Percentiles rank a stretch among this genome's conserved stretches.
phyloP scores from a whole-genome alignment of 1,284 basidiomycete genomes.

The Somion occarium region DNA sequence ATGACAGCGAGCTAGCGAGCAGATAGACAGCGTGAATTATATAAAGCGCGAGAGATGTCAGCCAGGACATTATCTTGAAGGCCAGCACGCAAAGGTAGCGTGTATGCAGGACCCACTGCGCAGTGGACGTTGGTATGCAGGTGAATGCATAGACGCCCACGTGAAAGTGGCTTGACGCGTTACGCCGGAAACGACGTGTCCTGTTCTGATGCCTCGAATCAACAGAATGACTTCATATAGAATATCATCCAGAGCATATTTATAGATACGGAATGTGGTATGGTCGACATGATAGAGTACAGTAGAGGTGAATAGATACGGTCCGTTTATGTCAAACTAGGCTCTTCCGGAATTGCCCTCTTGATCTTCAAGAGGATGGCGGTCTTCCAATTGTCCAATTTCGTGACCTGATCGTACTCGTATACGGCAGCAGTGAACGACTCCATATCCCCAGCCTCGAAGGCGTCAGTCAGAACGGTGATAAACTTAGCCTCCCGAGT shows the following conservation, averaged over 20 bases:
- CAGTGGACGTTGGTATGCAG: no score
- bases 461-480: constrained; percentile 69
- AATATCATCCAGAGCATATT: no score
- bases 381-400: constrained; percentile 95
- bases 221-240: no score
- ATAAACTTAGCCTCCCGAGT: constrained; percentile 91
- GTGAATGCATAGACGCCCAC: no score
- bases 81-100: constrained; percentile 11
- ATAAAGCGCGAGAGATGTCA: constrained; percentile 41
- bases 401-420: constrained; percentile 85
- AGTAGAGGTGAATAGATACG: no score
- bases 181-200: no score
- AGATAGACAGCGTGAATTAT: constrained; percentile 56
- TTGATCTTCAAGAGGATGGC: constrained; percentile 85
- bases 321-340: no score
- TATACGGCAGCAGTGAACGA: constrained; percentile 75
- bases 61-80: constrained; percentile 27
- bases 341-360: constrained; percentile 68
- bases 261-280: no score
- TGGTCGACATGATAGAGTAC: no score
- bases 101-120: no score
- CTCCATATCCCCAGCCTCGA: constrained; percentile 78
- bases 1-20: constrained; percentile 35
- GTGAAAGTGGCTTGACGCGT: no score
- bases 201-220: no score